Evolutionary conservation across 331 rosid genomes (phyloP), one percentile per base, ranked within the genome.

Genomic region (Telfairia occidentalis): DNA sequence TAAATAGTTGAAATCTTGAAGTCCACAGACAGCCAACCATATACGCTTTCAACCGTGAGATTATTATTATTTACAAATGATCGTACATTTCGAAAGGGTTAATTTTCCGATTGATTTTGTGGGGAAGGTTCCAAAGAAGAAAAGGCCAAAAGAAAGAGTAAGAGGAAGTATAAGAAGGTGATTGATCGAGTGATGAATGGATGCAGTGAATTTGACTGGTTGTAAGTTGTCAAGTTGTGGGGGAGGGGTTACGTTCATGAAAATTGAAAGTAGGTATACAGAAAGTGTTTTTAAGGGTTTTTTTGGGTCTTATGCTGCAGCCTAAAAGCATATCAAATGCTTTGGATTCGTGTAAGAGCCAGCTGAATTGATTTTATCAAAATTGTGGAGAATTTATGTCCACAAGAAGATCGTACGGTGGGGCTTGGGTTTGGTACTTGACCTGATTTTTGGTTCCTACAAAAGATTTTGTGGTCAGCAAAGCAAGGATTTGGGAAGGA

Each of bases 281-380:
- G n/a, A n/a, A n/a, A n/a, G 46, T 63, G 61, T n/a, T 34, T 66
- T n/a, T n/a, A n/a, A 66, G 53, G 73, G 52, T 16, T 29, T 37
- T 48, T 48, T 40, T 37, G 53, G 73, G 50, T 66, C 35, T 66
- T 66, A 38, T n/a, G 10, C n/a, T 66, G 73, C 73, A 5, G 19
- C 73, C 73, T 66, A 66, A 66, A 66, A 40, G 73, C 73, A 21
- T 66, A 66, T 66, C 73, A 66, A 66, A 40, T 66, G 52, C 73
- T 66, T 66, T 66, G 73, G 73, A 66, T 66, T 66, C 73, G 48
- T 19, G 32, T 65, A 32, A 19, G 1, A 19, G 72, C 72, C 72
- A 65, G 72, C 72, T 30, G 26, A 66, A 66, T 10, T 19, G 35
- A 66, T 66, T 66, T 37, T 40, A 40, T 42, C 9, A 3, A 34